Conservation (phyloP, 164 flowering plant genomes). For the Nymphaea colorata region DNA sequence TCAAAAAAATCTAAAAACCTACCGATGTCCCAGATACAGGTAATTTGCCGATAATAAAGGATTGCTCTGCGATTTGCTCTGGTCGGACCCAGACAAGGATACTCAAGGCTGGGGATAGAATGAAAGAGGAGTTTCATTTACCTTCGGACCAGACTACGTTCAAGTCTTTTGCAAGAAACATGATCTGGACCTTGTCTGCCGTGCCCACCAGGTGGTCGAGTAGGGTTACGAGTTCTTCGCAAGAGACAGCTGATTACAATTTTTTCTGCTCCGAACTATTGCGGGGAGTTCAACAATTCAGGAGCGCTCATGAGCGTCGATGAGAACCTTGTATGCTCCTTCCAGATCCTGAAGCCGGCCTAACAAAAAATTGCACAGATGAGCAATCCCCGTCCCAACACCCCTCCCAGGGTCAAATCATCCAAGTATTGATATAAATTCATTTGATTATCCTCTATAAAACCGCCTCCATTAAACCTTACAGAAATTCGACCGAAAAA, state of each 20-base stretch:
- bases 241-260: conserved; percentile 43
- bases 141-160: conserved; percentile 46
- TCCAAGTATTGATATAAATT: too few relatives aligned
- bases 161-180: conserved; percentile 39
- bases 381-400: too few relatives aligned
- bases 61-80: conserved; percentile 75
- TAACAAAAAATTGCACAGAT: too few relatives aligned
- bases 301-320: conserved; percentile 50
- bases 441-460: too few relatives aligned
- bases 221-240: conserved; percentile 55
- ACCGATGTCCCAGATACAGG: conserved; percentile 83
- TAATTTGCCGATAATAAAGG: too few relatives aligned
- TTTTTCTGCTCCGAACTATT: conserved; percentile 51
- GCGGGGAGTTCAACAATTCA: conserved; percentile 54
- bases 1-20: conserved; percentile 53
- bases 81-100: conserved; percentile 80
- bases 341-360: conserved; percentile 50
- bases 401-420: too few relatives aligned
- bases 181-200: conserved; percentile 45
- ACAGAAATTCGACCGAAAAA: too few relatives aligned
- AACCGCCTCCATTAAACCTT: too few relatives aligned
- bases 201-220: conserved; percentile 61
- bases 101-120: conserved; percentile 50
- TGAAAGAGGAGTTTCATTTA: conserved; percentile 46
- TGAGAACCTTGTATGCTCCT: conserved; percentile 38